Conservation (phyloP, 2,329 filamentous ascomycete species). For the Aspergillus sp. region DNA sequence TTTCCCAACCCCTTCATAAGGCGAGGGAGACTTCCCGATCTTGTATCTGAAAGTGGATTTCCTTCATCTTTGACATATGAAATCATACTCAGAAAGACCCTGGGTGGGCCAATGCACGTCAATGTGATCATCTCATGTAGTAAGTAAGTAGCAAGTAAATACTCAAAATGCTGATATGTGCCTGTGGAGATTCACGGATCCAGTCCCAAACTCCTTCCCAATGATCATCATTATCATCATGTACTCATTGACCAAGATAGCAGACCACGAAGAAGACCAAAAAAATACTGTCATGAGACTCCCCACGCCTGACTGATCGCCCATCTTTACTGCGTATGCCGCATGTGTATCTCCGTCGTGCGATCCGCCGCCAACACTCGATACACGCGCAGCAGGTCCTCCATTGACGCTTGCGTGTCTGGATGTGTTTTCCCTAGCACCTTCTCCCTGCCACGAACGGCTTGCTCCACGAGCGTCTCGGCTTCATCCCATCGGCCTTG, state of each 20-base stretch:
- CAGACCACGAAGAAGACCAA: neutral
- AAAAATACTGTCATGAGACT: neutral
- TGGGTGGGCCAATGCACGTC: no score
- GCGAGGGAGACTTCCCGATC: neutral
- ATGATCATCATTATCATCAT: neutral
- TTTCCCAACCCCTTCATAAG: neutral
- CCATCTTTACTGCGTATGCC: neutral
- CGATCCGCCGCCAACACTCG: conserved; percentile 8
- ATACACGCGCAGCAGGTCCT: conserved; percentile 11
- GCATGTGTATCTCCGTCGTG: neutral
- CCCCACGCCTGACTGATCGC: neutral
- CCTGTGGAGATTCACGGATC: neutral
- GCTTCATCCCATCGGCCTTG: conserved; percentile 14
- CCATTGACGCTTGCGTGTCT: conserved; percentile 6
- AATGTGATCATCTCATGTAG: neutral
- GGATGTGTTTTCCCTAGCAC: conserved; percentile 10
- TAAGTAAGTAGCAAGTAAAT: neutral
- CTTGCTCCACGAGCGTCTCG: conserved; percentile 3
- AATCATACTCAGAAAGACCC: no score
- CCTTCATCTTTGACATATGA: no score
- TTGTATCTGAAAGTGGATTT: neutral
- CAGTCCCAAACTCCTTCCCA: neutral
- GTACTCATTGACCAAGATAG: neutral
- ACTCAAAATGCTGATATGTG: no score
- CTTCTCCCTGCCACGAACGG: conserved; percentile 3